Conservation (phyloP, 2,329 filamentous ascomycete genomes). For the Sphaerulina vaccinii region DNA sequence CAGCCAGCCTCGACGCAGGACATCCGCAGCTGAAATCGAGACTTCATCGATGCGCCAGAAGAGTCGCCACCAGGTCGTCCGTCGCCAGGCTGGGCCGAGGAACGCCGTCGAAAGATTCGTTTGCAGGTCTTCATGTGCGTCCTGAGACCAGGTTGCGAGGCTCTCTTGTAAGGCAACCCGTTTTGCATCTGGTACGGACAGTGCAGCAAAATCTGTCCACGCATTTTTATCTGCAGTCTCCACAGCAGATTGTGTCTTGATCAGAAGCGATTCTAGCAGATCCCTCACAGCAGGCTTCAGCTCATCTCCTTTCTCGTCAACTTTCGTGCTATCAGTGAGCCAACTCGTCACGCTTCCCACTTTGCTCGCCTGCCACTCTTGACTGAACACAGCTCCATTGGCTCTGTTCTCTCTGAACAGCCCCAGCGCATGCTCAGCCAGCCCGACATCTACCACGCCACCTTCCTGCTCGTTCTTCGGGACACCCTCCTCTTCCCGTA, state of each 20-base stretch:
- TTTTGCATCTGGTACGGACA: constrained; percentile 44
- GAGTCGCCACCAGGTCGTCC: constrained; percentile 88
- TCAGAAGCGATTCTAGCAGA: constrained; percentile 67
- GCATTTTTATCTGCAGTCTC: constrained; percentile 48
- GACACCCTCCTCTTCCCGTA: constrained; percentile 22
- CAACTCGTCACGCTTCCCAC: constrained; percentile 31
- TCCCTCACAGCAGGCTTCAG: constrained; percentile 66
- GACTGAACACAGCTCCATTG: constrained; percentile 37
- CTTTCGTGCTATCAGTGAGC: constrained; percentile 28
- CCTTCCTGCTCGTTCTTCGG: not conserved
- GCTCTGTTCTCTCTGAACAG: constrained; percentile 36
- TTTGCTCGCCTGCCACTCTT: constrained; percentile 38
- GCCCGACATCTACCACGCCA: constrained; percentile 59
- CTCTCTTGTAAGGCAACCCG: constrained; percentile 55
- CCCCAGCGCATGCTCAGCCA: constrained; percentile 62
- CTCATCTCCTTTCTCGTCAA: constrained; percentile 39
- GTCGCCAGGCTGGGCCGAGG: constrained; percentile 71
- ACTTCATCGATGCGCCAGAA: constrained; percentile 95
- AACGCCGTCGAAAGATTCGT: constrained; percentile 77
- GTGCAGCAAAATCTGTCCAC: constrained; percentile 32
- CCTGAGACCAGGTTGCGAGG: constrained; percentile 72
- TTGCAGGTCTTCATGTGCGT: constrained; percentile 79
- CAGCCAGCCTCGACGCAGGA: constrained; percentile 75
- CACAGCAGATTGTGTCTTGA: constrained; percentile 54
- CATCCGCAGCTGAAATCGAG: constrained; percentile 74